Evolutionary conservation across 768 basidiomycete species (phyloP).

Genomic region (Boletales sp.): DNA sequence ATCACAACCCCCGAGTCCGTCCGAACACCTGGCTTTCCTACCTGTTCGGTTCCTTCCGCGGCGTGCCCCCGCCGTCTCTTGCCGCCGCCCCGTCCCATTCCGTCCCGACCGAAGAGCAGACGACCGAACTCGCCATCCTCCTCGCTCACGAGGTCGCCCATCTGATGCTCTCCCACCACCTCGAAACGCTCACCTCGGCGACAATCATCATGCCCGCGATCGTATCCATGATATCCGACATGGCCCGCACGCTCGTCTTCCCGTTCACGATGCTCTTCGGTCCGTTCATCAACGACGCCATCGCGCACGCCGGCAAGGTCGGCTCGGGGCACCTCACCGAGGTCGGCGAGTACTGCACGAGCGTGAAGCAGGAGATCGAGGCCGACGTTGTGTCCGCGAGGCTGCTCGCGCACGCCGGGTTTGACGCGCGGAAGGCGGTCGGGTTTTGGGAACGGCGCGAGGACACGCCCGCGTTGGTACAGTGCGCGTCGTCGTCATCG

Average conservation of each 20-base stretch:
- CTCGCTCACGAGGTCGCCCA: conserved; percentile 94
- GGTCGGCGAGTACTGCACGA: conserved; percentile 73
- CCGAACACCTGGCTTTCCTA: conserved; percentile 44
- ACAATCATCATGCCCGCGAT: conserved; percentile 81
- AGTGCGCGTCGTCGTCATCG: conserved; percentile 18
- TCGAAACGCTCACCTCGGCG: conserved; percentile 85
- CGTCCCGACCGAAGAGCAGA: conserved; percentile 75
- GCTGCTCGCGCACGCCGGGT: conserved; percentile 89
- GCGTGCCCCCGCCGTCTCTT: conserved; percentile 30
- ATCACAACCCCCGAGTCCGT: conserved; percentile 12
- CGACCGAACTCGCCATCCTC: conserved; percentile 82
- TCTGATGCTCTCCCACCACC: conserved; percentile 84
- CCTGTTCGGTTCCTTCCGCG: conserved; percentile 43
- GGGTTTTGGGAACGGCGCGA: conserved; percentile 75
- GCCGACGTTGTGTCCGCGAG: conserved; percentile 87
- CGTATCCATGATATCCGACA: conserved; percentile 71
- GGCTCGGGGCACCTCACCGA: conserved; percentile 73
- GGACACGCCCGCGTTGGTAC: conserved; percentile 18
- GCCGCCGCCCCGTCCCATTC: conserved; percentile 35
- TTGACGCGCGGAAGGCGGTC: conserved; percentile 79
- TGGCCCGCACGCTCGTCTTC: conserved; percentile 76
- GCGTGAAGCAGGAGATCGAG: conserved; percentile 82
- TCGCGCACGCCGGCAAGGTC: conserved; percentile 75
- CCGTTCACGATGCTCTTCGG: conserved; percentile 90
- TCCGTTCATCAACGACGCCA: conserved; percentile 92